phyloP scores from a whole-genome alignment of 495 filamentous ascomycete genomes.

The Penicillium manginii region DNA sequence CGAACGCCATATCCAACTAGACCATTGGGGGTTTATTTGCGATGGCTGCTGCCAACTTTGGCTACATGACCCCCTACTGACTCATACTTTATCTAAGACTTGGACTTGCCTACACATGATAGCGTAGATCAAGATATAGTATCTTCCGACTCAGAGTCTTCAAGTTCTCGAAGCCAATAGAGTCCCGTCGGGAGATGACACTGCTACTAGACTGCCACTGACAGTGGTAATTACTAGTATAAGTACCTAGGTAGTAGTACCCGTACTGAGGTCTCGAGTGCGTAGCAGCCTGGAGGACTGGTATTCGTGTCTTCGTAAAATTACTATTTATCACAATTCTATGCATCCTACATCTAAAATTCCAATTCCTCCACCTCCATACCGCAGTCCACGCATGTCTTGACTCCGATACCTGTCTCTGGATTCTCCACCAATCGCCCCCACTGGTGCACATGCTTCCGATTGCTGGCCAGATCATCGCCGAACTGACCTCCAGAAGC shows the following conservation, averaged over 20 bases:
- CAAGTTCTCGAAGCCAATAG: too few species aligned
- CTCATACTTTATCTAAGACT: too few species aligned
- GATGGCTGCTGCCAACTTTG: not conserved
- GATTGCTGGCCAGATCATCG: slow-evolving; percentile 65
- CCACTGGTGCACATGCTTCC: slow-evolving; percentile 93
- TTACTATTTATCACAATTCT: not conserved
- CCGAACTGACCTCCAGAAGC: slow-evolving; percentile 71
- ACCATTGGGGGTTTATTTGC: slow-evolving; percentile 6
- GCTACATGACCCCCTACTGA: not conserved
- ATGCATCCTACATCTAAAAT: slow-evolving; percentile 44
- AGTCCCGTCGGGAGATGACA: too few species aligned
- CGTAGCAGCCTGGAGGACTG: too few species aligned
- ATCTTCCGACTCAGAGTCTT: too few species aligned
- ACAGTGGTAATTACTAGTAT: too few species aligned
- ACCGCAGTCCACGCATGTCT: slow-evolving; percentile 85
- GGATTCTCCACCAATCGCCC: slow-evolving; percentile 76
- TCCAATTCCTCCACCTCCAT: slow-evolving; percentile 98
- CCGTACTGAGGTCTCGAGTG: too few species aligned
- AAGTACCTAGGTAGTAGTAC: too few species aligned
- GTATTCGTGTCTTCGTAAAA: slow-evolving; percentile 17
- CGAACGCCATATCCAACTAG: slow-evolving; percentile 11
- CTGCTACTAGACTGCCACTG: too few species aligned
- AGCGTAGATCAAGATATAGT: too few species aligned
- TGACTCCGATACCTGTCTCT: slow-evolving; percentile 76
- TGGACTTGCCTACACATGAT: too few species aligned